A percentile compares a stretch with the other conserved stretches of the same genome.
phyloP scores from a whole-genome alignment of 495 filamentous ascomycete species.

The Hyaloscypha finlandica region DNA sequence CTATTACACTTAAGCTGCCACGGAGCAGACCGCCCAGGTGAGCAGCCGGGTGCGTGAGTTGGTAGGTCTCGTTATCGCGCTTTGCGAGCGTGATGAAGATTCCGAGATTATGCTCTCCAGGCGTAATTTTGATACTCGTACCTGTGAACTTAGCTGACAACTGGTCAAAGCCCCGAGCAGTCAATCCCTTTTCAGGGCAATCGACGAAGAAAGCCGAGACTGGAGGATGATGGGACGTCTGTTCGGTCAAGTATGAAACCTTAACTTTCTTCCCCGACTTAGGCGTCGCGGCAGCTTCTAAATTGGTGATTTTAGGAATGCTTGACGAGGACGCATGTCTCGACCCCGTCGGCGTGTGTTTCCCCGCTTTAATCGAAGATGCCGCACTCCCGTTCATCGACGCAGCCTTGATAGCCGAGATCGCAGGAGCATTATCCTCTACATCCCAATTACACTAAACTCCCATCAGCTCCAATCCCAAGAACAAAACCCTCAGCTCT shows the following conservation, averaged over 20 bases:
- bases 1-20: slow-evolving; percentile 79
- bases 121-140: slow-evolving; percentile 86
- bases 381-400: slow-evolving; percentile 43
- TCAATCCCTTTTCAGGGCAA: slow-evolving; percentile 88
- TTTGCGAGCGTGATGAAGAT: slow-evolving; percentile 89
- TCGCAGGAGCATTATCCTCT: slow-evolving; percentile 59
- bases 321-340: slow-evolving; percentile 10
- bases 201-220: slow-evolving; percentile 95
- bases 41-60: slow-evolving; percentile 92
- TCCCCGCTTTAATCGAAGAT: slow-evolving; percentile 51
- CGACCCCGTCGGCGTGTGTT: slow-evolving; percentile 28
- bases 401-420: slow-evolving; percentile 41
- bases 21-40: slow-evolving; percentile 86
- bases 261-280: slow-evolving; percentile 59
- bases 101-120: slow-evolving; percentile 90
- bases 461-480: slow-evolving; percentile 5
- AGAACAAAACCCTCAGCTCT: background rate
- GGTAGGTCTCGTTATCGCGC: slow-evolving; percentile 85
- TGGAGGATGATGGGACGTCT: slow-evolving; percentile 97
- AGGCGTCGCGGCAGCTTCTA: slow-evolving; percentile 27
- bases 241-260: slow-evolving; percentile 92
- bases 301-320: slow-evolving; percentile 12
- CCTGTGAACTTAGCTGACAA: slow-evolving; percentile 97
- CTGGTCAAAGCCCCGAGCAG: slow-evolving; percentile 90
- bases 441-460: slow-evolving; percentile 90